phyloP scores from a whole-genome alignment of 768 basidiomycete genomes.

The Butyriboletus loyo region DNA sequence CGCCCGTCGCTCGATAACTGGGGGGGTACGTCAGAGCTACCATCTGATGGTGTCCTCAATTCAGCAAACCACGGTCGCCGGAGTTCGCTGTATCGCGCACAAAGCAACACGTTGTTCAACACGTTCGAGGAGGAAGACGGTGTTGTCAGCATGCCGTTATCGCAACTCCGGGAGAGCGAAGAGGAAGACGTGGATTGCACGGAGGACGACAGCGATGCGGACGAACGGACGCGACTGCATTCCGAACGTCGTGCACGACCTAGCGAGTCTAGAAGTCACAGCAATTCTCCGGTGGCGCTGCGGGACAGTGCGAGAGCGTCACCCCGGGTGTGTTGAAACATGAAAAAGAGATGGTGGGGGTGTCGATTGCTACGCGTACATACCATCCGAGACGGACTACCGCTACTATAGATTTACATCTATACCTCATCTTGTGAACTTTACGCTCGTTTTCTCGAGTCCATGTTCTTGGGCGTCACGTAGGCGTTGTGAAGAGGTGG shows the following conservation, averaged over 20 bases:
- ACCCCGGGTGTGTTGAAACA: slow-evolving; percentile 18
- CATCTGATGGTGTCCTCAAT: slow-evolving; percentile 22
- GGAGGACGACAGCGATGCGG: slow-evolving; percentile 44
- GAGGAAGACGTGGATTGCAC: slow-evolving; percentile 45
- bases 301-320: slow-evolving; percentile 26
- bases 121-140: slow-evolving; percentile 56
- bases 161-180: slow-evolving; percentile 63
- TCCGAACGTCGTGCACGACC: slow-evolving; percentile 26
- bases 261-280: slow-evolving; percentile 51
- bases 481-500: background rate
- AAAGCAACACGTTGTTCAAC: slow-evolving; percentile 67
- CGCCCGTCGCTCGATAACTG: slow-evolving; percentile 80
- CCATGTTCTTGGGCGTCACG: slow-evolving; percentile 10
- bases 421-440: slow-evolving; percentile 21
- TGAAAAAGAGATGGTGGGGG: background rate
- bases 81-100: slow-evolving; percentile 62
- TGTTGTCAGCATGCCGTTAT: slow-evolving; percentile 47
- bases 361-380: slow-evolving; percentile 1
- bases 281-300: slow-evolving; percentile 45
- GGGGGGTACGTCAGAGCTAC: slow-evolving; percentile 39
- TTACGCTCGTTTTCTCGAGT: slow-evolving; percentile 1
- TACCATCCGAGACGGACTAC: slow-evolving; percentile 25
- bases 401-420: slow-evolving; percentile 26
- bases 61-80: slow-evolving; percentile 57
- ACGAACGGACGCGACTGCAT: slow-evolving; percentile 40